Conservation (phyloP, 2,329 filamentous ascomycete genomes). For the Nigrospora sphaerica region DNA sequence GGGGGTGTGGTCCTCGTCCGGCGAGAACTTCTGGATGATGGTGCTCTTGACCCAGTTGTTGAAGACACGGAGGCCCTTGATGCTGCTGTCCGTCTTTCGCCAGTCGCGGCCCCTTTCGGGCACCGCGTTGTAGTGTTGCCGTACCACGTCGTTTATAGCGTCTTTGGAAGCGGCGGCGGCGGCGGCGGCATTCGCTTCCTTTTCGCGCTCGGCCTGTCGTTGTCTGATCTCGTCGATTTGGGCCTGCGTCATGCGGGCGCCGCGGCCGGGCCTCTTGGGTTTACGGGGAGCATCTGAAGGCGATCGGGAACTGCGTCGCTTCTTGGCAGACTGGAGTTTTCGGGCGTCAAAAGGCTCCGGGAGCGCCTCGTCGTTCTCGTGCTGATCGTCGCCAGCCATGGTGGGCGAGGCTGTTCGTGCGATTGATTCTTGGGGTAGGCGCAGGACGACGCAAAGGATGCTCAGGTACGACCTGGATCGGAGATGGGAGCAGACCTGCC, state of each 20-base stretch:
- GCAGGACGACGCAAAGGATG: too few species aligned
- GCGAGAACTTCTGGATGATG: conserved; percentile 93
- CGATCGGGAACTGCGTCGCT: conserved; percentile 48
- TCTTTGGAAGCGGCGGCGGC: conserved; percentile 27
- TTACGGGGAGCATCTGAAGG: conserved; percentile 44
- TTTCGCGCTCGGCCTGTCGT: conserved; percentile 51
- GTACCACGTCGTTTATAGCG: conserved; percentile 74
- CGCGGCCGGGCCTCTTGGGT: conserved; percentile 60
- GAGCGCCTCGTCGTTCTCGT: conserved; percentile 31
- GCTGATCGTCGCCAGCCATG: conserved; percentile 25
- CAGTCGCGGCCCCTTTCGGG: conserved; percentile 90
- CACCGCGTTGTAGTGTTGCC: conserved; percentile 92
- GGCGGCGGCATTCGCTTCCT: conserved; percentile 29
- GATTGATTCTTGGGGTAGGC: not conserved
- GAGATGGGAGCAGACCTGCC: too few species aligned
- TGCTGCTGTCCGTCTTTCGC: conserved; percentile 88
- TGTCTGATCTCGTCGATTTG: conserved; percentile 63
- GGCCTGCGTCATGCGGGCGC: conserved; percentile 58
- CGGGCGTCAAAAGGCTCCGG: conserved; percentile 56
- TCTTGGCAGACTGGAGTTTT: conserved; percentile 50
- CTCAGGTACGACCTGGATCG: too few species aligned
- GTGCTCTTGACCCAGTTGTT: conserved; percentile 99
- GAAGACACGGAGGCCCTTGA: conserved; percentile 88
- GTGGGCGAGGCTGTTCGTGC: conserved; percentile 7
- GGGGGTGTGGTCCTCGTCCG: conserved; percentile 65